A percentile compares a stretch with the other conserved stretches of the same genome.
These are phyloP conservation scores for Volvox reticuliferus DNA, from an alignment of 139 green algal genomes.

Conservation along the genomic window DNA sequence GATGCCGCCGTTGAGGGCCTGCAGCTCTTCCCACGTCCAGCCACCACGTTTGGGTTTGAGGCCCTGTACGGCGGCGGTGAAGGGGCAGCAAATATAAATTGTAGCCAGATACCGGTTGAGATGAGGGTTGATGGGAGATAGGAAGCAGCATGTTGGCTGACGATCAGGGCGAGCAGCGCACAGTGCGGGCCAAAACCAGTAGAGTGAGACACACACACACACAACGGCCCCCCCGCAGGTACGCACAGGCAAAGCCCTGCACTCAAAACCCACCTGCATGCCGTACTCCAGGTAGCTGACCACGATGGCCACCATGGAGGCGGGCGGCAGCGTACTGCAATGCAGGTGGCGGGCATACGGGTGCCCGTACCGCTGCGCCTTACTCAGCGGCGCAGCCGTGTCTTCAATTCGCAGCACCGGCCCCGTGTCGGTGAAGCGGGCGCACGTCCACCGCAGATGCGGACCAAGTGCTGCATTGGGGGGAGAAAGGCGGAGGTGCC, in stretches of 20 bases:
- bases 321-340: slow-evolving; percentile 51
- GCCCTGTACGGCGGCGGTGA: slow-evolving; percentile 4
- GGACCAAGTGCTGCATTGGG: slow-evolving; percentile 6
- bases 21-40: slow-evolving; percentile 70
- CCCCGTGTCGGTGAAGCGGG: slow-evolving; percentile 63
- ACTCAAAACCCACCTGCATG: slow-evolving; percentile 52
- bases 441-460: slow-evolving; percentile 31
- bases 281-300: slow-evolving; percentile 73
- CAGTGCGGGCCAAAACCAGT: too few species aligned
- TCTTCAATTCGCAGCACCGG: slow-evolving; percentile 73
- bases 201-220: too few species aligned
- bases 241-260: too few species aligned
- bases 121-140: too few species aligned
- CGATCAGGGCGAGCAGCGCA: too few species aligned
- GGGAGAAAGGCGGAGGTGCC: not conserved
- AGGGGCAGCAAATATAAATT: too few species aligned
- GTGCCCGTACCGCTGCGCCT: slow-evolving; percentile 72
- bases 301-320: slow-evolving; percentile 64
- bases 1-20: slow-evolving; percentile 61
- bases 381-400: slow-evolving; percentile 50
- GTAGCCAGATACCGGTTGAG: too few species aligned
- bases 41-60: slow-evolving; percentile 62
- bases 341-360: slow-evolving; percentile 56
- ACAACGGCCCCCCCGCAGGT: too few species aligned
- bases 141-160: too few species aligned